phyloP scores from a whole-genome alignment of 257 asterid species.

The Vinca minor region DNA sequence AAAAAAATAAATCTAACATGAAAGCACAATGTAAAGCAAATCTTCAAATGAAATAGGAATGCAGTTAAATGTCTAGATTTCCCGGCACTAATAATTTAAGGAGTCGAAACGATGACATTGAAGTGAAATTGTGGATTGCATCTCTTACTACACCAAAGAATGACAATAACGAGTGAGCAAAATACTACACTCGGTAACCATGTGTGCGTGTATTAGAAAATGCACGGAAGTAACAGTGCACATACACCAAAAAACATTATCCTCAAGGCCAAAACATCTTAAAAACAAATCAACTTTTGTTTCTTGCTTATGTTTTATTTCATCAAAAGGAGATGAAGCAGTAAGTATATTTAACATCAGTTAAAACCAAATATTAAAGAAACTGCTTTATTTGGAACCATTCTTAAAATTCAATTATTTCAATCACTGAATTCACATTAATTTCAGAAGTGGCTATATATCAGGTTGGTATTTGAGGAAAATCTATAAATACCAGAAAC shows the following conservation, averaged over 20 bases:
- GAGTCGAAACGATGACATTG: neutral
- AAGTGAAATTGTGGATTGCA: neutral
- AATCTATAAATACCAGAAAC: neutral
- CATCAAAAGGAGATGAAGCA: neutral
- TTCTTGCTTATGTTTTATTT: neutral
- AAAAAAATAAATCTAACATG: neutral
- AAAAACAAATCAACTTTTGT: neutral
- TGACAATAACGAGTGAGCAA: neutral
- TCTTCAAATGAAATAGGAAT: neutral
- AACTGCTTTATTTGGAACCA: neutral
- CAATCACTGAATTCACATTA: neutral
- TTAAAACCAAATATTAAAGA: neutral
- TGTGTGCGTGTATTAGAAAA: neutral
- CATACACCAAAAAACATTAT: neutral
- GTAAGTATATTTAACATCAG: neutral
- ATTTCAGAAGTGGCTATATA: neutral
- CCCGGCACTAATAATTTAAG: neutral
- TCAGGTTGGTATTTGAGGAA: neutral
- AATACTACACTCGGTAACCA: neutral
- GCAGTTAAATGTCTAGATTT: neutral
- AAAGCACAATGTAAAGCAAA: neutral
- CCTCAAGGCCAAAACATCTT: neutral
- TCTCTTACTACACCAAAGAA: neutral
- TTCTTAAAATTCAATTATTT: neutral
- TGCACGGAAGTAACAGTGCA: neutral